Conservation (phyloP, 2,329 filamentous ascomycete species). For the Fusarium longipes region DNA sequence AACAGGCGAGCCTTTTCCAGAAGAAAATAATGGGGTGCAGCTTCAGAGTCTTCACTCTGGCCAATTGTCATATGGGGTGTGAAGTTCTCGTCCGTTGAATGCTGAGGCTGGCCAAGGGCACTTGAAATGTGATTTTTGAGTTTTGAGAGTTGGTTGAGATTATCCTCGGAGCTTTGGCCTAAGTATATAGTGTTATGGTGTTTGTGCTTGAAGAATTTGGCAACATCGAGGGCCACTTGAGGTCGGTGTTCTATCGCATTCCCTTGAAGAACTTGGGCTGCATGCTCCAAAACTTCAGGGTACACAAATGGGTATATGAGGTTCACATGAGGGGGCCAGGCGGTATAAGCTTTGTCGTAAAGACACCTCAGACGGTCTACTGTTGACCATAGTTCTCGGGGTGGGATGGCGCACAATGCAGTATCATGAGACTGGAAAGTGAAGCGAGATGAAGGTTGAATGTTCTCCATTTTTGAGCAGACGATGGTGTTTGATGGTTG, state of each 20-base stretch:
- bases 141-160: conserved; percentile 39
- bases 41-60: conserved; percentile 62
- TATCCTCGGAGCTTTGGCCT: conserved; percentile 25
- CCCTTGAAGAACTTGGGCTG: conserved; percentile 49
- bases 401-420: conserved; percentile 70
- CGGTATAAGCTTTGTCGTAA: conserved; percentile 70
- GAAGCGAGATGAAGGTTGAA: neutral
- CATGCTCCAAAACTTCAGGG: conserved; percentile 57
- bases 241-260: conserved; percentile 26
- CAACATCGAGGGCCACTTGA: conserved; percentile 52
- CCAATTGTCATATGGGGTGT: conserved; percentile 69
- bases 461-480: conserved; percentile 23
- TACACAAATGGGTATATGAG: conserved; percentile 73
- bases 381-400: conserved; percentile 57
- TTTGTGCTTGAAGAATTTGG: conserved; percentile 62
- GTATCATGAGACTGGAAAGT: conserved; percentile 62
- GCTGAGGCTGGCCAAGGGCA: conserved; percentile 49
- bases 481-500: no score
- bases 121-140: conserved; percentile 53
- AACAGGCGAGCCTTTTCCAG: conserved; percentile 64
- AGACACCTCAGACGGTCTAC: conserved; percentile 67
- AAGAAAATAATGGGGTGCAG: conserved; percentile 61
- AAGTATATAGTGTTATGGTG: conserved; percentile 63
- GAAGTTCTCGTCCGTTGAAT: conserved; percentile 44
- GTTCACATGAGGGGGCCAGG: conserved; percentile 76